Evolutionary conservation across 495 filamentous ascomycete species (phyloP).

Genomic region (Immersiella caudata): DNA sequence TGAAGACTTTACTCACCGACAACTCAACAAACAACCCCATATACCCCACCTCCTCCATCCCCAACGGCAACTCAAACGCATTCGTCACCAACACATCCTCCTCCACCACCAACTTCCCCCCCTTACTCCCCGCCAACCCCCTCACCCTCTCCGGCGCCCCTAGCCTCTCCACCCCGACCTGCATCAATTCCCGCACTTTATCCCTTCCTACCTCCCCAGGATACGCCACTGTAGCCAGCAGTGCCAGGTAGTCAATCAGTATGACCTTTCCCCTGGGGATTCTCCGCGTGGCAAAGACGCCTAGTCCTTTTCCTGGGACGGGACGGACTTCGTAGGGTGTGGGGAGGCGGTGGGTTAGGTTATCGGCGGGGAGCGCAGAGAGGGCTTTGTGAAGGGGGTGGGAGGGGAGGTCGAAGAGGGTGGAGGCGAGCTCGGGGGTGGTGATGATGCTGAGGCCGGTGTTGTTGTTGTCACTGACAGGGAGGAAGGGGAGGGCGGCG

Average conservation of each 20-base stretch:
- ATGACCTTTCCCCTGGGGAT: slow-evolving; percentile 36
- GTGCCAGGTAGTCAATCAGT: slow-evolving; percentile 32
- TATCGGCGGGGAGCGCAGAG: slow-evolving; percentile 17
- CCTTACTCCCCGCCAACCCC: slow-evolving; percentile 56
- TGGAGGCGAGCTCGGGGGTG: slow-evolving; percentile 35
- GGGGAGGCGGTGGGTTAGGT: slow-evolving; percentile 12
- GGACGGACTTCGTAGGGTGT: slow-evolving; percentile 28
- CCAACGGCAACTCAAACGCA: slow-evolving; percentile 37
- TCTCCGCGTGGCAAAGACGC: slow-evolving; percentile 33
- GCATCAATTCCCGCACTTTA: slow-evolving; percentile 35
- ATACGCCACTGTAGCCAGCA: slow-evolving; percentile 34
- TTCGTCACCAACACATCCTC: slow-evolving; percentile 75
- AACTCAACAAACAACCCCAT: slow-evolving; percentile 36
- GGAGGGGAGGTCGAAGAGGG: slow-evolving; percentile 26
- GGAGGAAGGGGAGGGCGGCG: slow-evolving; percentile 25
- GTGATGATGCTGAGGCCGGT: slow-evolving; percentile 40
- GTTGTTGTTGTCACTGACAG: neutral
- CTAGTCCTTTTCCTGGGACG: slow-evolving; percentile 37
- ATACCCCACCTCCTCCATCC: slow-evolving; percentile 24
- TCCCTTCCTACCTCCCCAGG: slow-evolving; percentile 32
- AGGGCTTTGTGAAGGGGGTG: slow-evolving; percentile 27
- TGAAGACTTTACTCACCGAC: too few relatives aligned
- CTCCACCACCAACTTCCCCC: slow-evolving; percentile 57
- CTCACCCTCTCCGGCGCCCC: slow-evolving; percentile 25
- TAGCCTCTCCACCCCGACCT: slow-evolving; percentile 29